Base-by-base conservation (phyloP, 2,329 filamentous ascomycete genomes). In the Pleochaeta shiraiana region DNA sequence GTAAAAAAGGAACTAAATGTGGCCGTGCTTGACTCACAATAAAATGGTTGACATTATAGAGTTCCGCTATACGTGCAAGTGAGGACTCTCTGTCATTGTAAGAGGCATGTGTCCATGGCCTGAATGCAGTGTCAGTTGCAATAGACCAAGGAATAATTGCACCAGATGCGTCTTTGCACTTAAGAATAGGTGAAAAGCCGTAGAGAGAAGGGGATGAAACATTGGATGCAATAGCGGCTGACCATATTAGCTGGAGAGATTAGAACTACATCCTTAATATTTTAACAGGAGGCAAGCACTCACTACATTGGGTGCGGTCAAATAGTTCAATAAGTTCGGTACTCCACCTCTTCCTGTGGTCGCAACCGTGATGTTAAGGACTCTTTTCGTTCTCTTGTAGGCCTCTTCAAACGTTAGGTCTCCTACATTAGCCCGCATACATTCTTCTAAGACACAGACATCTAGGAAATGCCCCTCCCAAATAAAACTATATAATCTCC, bases 351-450 rank as follows among this genome's bases (percentile, higher is more conserved):
- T 83, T 5, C 83, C 83, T 26, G 83, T 84, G 1, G 87, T 88
- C 0, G 88, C 87, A 26, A 96, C 85, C 0, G 90, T 95, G 68
- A 97, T 96, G 72, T 96, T 96, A 69, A 97, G 77, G 3, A 95
- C 84, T 63, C 90, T 80, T 72, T 93, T 93, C 45, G 90, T 95
- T 67, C 84, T 83, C 63, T 85, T 82, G 71, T 91, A 95, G 0
- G 92, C 92, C 75, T 96, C 92, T 74, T 95, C 89, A 71, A 97
- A 97, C 0, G 91, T 96, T 67, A 95, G 73, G 70, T 95, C 87
- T 11, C 90, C 91, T 16, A 95, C 84, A 69, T 95, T 95, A 16
- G 85, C 83, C 65, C 86, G 81, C 16, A 96, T 86, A 69, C 89
- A 92, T 65, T 91, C 83, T 72, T 95, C 90, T 57, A 97, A 76